Conservation (phyloP, 1,284 basidiomycete genomes). For the Apiotrichum porosum region DNA sequence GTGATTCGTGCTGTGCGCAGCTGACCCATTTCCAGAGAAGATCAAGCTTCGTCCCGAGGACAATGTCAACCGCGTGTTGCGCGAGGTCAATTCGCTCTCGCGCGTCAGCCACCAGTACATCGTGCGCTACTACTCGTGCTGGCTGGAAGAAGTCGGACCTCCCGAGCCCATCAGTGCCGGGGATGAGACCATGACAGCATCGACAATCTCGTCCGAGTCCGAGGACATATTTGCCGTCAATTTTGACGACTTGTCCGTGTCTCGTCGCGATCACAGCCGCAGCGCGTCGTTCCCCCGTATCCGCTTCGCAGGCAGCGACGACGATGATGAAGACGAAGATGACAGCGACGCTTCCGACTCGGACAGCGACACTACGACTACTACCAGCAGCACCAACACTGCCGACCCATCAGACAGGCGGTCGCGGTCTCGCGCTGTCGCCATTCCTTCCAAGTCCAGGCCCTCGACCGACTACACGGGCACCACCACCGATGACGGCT, state of each 20-base stretch:
- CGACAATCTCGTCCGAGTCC: constrained; percentile 14
- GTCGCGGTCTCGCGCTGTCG: constrained; percentile 3
- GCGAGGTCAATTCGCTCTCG: constrained; percentile 86
- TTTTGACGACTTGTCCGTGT: constrained; percentile 41
- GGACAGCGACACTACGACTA: constrained; percentile 21
- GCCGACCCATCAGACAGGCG: constrained; percentile 30
- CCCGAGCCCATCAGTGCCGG: constrained; percentile 10
- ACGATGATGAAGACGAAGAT: constrained; percentile 13
- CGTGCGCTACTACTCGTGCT: constrained; percentile 63
- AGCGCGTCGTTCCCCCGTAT: constrained; percentile 46
- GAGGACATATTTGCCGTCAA: constrained; percentile 43
- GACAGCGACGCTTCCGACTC: constrained; percentile 17
- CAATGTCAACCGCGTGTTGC: constrained; percentile 79
- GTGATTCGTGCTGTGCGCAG: constrained; percentile 20
- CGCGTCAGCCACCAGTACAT: constrained; percentile 83
- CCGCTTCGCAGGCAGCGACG: constrained; percentile 38
- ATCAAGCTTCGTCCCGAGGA: constrained; percentile 73
- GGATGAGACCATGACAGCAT: not conserved
- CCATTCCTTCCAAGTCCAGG: constrained; percentile 17
- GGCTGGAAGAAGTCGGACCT: constrained; percentile 43
- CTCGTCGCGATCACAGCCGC: constrained; percentile 31
- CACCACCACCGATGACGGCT: constrained; percentile 30
- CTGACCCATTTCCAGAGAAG: constrained; percentile 66
- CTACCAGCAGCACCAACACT: constrained; percentile 26
- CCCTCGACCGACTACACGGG: constrained; percentile 22